phyloP scores from a whole-genome alignment of 2,329 filamentous ascomycete species.

The Coleophoma crateriformis region DNA sequence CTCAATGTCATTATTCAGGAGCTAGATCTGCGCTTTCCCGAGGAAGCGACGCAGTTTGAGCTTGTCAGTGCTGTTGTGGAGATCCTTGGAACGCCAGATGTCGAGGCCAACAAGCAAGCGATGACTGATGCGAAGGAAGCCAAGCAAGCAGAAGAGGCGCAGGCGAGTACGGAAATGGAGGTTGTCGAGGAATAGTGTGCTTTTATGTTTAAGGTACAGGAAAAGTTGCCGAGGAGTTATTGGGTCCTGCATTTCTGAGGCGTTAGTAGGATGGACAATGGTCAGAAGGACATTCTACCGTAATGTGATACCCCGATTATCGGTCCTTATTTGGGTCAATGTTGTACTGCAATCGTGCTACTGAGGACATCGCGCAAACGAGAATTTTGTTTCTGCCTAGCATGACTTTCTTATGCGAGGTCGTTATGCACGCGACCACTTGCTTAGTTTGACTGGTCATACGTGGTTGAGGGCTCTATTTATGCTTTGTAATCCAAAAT shows the following conservation, averaged over 20 bases:
- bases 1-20: constrained; percentile 63
- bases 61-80: constrained; percentile 52
- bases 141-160: constrained; percentile 6
- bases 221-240: not conserved
- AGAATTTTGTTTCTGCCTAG: no score
- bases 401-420: no score
- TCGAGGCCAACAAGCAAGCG: constrained; percentile 20
- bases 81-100: constrained; percentile 42
- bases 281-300: not conserved
- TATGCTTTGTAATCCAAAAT: no score
- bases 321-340: no score
- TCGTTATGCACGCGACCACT: no score
- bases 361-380: no score
- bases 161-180: constrained; percentile 7
- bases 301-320: not conserved
- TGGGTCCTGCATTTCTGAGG: not conserved
- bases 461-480: no score
- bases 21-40: constrained; percentile 52
- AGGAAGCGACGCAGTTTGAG: constrained; percentile 48
- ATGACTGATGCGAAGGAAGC: constrained; percentile 19
- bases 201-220: not conserved
- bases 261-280: not conserved
- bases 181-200: not conserved
- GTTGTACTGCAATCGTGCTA: no score
- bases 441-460: no score